Evolutionary conservation across 768 basidiomycete genomes (phyloP).

Genomic region (Pulveroboletus sp.): DNA sequence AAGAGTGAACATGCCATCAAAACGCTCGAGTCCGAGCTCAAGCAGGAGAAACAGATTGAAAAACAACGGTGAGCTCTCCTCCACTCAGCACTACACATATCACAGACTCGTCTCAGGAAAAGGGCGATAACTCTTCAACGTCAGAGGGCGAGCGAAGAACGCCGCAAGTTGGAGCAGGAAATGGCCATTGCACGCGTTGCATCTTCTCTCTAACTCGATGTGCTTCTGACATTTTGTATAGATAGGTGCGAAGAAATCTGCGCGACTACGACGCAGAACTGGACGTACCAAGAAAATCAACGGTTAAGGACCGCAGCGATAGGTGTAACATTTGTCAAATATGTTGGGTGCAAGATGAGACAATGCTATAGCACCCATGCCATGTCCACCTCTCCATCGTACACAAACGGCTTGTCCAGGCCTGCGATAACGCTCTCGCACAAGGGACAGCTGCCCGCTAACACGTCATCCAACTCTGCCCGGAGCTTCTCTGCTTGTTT

Average conservation of each 20-base stretch:
- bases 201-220: neutral
- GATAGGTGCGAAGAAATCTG: constrained; percentile 81
- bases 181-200: constrained; percentile 22
- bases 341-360: neutral
- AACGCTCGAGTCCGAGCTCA: constrained; percentile 67
- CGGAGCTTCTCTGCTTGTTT: constrained; percentile 69
- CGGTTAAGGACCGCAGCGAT: constrained; percentile 41
- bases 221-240: constrained; percentile 24
- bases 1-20: constrained; percentile 65
- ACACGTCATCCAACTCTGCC: constrained; percentile 81
- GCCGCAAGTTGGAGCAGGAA: constrained; percentile 46
- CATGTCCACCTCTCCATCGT: constrained; percentile 69
- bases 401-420: constrained; percentile 83
- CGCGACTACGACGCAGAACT: constrained; percentile 63
- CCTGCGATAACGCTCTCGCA: constrained; percentile 88
- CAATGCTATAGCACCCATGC: constrained; percentile 63
- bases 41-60: constrained; percentile 72
- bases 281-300: constrained; percentile 80
- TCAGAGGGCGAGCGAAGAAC: constrained; percentile 69
- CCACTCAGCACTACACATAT: neutral
- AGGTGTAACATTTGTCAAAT: constrained; percentile 9
- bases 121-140: constrained; percentile 66
- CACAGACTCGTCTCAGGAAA: constrained; percentile 39
- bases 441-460: constrained; percentile 86
- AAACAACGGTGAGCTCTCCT: constrained; percentile 44